These are phyloP conservation scores for Amylocarpus encephaloides DNA, from an alignment of 2,329 filamentous ascomycete species.

Conservation along the genomic window DNA sequence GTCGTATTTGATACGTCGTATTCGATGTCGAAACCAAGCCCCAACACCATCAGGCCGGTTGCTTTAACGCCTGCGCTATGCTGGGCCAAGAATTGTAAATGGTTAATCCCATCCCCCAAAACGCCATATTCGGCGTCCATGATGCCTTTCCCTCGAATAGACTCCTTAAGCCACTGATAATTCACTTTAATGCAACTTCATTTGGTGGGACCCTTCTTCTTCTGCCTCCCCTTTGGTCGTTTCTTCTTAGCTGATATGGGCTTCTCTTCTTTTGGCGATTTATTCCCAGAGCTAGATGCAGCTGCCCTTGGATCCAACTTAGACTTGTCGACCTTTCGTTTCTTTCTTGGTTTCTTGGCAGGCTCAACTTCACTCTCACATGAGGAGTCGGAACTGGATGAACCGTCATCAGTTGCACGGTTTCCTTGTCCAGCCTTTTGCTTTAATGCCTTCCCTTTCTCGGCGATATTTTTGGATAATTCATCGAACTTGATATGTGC, in stretches of 20 bases:
- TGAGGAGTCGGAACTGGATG: slow-evolving; percentile 7
- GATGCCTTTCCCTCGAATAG: too few species aligned
- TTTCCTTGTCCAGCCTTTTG: slow-evolving; percentile 20
- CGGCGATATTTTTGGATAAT: slow-evolving; percentile 34
- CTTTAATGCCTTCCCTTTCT: slow-evolving; percentile 30
- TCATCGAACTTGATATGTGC: slow-evolving; percentile 42
- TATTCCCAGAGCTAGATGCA: slow-evolving; percentile 10
- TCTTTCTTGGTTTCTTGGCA: slow-evolving; percentile 22
- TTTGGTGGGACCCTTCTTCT: background rate
- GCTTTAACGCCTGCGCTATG: slow-evolving; percentile 5
- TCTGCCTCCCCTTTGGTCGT: slow-evolving; percentile 6
- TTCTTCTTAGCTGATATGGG: slow-evolving; percentile 2
- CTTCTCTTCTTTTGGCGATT: slow-evolving; percentile 5
- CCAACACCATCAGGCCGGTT: background rate
- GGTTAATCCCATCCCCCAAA: background rate
- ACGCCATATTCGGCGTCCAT: background rate
- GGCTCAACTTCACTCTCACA: slow-evolving; percentile 12
- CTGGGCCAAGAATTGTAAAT: background rate
- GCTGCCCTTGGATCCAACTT: slow-evolving; percentile 5
- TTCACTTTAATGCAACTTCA: background rate
- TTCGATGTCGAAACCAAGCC: too few species aligned
- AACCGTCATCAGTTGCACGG: background rate
- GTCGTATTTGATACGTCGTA: too few species aligned
- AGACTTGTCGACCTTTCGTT: slow-evolving; percentile 26
- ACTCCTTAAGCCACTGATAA: too few species aligned